These are phyloP conservation scores for Rhynchospora breviuscula DNA, from an alignment of 176 grass and related monocot genomes.

Conservation along the genomic window DNA sequence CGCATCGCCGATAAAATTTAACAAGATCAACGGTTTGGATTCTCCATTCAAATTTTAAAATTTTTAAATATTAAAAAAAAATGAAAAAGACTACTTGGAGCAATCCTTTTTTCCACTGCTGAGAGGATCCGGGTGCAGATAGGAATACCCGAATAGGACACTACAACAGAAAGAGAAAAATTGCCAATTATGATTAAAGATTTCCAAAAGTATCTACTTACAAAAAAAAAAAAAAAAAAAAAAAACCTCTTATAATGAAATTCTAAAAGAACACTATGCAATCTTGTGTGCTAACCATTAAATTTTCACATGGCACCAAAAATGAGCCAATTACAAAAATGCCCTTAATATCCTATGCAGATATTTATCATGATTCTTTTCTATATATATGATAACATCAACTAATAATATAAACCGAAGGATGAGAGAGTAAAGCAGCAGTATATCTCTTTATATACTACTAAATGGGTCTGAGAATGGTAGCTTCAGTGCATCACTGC, in stretches of 20 bases:
- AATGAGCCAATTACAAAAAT: constrained; percentile 7
- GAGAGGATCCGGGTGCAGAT: too few species aligned
- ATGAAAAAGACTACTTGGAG: too few species aligned
- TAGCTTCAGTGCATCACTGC: constrained; percentile 3
- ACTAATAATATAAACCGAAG: constrained; percentile 1
- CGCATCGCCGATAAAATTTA: too few species aligned
- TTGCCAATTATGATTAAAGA: background rate
- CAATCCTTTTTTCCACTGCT: too few species aligned
- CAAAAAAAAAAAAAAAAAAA: background rate
- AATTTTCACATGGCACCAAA: constrained; percentile 5
- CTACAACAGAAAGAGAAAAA: too few species aligned
- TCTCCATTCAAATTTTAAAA: too few species aligned
- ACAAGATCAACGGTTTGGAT: too few species aligned
- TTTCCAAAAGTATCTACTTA: constrained; percentile 1
- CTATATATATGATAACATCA: constrained; percentile 12
- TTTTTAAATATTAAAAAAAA: too few species aligned
- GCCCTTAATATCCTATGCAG: constrained; percentile 13
- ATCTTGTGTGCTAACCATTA: background rate
- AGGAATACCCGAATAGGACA: too few species aligned
- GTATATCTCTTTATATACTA: constrained; percentile 3
- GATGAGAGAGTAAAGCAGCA: background rate
- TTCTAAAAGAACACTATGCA: background rate
- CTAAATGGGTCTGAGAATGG: constrained; percentile 17
- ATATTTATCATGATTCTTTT: background rate
- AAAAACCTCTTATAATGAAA: background rate